Conservation (phyloP, 805 yeast species). For the Torulaspora microellipsoides region DNA sequence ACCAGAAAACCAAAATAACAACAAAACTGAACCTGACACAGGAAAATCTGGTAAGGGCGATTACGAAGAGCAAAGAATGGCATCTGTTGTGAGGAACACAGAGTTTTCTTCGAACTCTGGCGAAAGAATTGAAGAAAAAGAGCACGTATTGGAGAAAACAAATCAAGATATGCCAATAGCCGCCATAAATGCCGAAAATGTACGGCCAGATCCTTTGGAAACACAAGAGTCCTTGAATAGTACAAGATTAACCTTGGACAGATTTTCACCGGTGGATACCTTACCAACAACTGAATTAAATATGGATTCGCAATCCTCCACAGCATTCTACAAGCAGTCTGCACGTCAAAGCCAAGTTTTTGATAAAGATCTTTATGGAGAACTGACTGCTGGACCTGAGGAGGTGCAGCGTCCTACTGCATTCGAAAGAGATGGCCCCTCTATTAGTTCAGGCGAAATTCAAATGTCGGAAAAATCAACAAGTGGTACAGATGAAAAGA, state of each 20-base stretch:
- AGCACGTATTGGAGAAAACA: background rate
- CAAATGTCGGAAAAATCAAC: background rate
- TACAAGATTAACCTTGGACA: background rate
- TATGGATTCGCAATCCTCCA: background rate
- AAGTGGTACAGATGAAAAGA: background rate
- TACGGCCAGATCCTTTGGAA: too few relatives aligned
- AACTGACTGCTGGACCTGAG: constrained; percentile 11
- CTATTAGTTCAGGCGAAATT: background rate
- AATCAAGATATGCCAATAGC: background rate
- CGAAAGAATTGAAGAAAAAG: background rate
- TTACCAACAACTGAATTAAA: too few relatives aligned
- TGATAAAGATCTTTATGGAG: constrained; percentile 31
- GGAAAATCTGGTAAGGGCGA: background rate
- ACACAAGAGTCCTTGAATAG: too few relatives aligned
- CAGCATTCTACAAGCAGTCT: constrained; percentile 1
- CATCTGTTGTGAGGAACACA: constrained; percentile 17
- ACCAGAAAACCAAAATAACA: background rate
- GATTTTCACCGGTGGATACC: background rate
- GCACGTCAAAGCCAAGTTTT: constrained; percentile 25
- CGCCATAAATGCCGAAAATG: background rate
- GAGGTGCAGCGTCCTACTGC: background rate
- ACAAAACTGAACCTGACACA: background rate
- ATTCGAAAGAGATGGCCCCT: background rate
- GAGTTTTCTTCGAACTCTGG: background rate
- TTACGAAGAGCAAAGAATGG: constrained; percentile 10